Percentiles rank a stretch among this genome's conserved stretches.
phyloP scores from a whole-genome alignment of 2,329 filamentous ascomycete species.

The Pseudogymnoascus sp. region DNA sequence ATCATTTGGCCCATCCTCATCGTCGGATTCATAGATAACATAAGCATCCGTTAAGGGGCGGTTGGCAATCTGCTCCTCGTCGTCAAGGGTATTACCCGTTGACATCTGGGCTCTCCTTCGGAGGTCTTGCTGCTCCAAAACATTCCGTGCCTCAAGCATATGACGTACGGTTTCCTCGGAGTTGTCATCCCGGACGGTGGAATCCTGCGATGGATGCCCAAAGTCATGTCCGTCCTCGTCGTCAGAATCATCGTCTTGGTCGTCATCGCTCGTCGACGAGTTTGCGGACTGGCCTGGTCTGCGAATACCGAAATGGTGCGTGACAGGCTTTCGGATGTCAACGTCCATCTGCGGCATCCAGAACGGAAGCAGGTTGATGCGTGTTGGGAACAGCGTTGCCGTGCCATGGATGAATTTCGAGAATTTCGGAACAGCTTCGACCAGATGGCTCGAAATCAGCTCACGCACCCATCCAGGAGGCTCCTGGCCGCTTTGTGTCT shows the following conservation, averaged over 20 bases:
- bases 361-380: constrained; percentile 85
- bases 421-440: constrained; percentile 98
- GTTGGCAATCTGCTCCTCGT: constrained; percentile 74
- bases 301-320: constrained; percentile 84
- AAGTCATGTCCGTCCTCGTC: constrained; percentile 35
- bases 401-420: constrained; percentile 98
- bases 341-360: constrained; percentile 99
- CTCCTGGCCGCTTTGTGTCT: constrained; percentile 91
- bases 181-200: constrained; percentile 12
- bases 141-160: constrained; percentile 16
- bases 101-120: constrained; percentile 15
- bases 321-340: constrained; percentile 89
- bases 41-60: constrained; percentile 60
- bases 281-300: constrained; percentile 66
- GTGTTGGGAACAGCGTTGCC: constrained; percentile 74
- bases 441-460: constrained; percentile 83
- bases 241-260: constrained; percentile 63
- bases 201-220: constrained; percentile 11
- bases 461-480: constrained; percentile 95
- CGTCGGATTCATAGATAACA: constrained; percentile 83
- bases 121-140: constrained; percentile 20
- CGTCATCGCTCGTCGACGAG: constrained; percentile 69
- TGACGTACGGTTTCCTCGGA: constrained; percentile 19
- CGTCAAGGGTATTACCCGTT: constrained; percentile 48
- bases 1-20: constrained; percentile 69